A percentile compares a stretch with the other conserved stretches of the same genome.
Evolutionary conservation across 495 filamentous ascomycete species (phyloP).

Genomic region (Astrocystis sublimbata): DNA sequence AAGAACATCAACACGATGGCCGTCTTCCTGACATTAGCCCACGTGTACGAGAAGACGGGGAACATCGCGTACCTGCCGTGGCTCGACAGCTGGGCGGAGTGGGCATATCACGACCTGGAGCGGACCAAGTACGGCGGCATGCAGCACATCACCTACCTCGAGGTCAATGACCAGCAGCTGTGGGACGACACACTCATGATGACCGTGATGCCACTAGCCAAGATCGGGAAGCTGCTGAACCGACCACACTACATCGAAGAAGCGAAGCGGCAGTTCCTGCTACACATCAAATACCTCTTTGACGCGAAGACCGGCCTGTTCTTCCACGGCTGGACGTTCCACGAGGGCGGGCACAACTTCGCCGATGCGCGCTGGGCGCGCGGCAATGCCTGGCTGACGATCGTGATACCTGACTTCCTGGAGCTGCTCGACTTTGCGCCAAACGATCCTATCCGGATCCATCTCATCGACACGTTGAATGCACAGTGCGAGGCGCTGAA

Average conservation of each 20-base stretch:
- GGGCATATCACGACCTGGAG: slow-evolving; percentile 71
- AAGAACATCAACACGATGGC: slow-evolving; percentile 86
- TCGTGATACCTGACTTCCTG: slow-evolving; percentile 71
- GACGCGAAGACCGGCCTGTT: slow-evolving; percentile 67
- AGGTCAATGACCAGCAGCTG: slow-evolving; percentile 65
- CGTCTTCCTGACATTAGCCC: slow-evolving; percentile 68
- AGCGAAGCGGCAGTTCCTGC: slow-evolving; percentile 69
- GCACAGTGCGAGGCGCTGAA: slow-evolving; percentile 63
- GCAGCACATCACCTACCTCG: slow-evolving; percentile 70
- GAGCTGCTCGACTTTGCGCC: slow-evolving; percentile 61
- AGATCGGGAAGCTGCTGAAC: slow-evolving; percentile 67
- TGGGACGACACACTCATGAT: slow-evolving; percentile 85
- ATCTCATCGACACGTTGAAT: slow-evolving; percentile 60
- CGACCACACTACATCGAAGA: slow-evolving; percentile 69
- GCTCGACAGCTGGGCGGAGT: slow-evolving; percentile 74
- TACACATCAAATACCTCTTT: slow-evolving; percentile 72
- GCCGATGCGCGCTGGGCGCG: slow-evolving; percentile 69
- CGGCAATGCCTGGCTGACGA: slow-evolving; percentile 68
- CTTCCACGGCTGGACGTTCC: slow-evolving; percentile 76
- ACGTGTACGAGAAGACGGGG: slow-evolving; percentile 66
- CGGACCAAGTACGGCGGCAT: slow-evolving; percentile 70
- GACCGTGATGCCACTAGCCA: slow-evolving; percentile 73
- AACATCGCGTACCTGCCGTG: slow-evolving; percentile 64
- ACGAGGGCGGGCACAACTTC: slow-evolving; percentile 68
- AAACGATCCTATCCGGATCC: slow-evolving; percentile 59